A percentile compares a stretch with the other conserved stretches of the same genome.
phyloP scores from a whole-genome alignment of 2,329 filamentous ascomycete genomes.

The Helotiales sp. region DNA sequence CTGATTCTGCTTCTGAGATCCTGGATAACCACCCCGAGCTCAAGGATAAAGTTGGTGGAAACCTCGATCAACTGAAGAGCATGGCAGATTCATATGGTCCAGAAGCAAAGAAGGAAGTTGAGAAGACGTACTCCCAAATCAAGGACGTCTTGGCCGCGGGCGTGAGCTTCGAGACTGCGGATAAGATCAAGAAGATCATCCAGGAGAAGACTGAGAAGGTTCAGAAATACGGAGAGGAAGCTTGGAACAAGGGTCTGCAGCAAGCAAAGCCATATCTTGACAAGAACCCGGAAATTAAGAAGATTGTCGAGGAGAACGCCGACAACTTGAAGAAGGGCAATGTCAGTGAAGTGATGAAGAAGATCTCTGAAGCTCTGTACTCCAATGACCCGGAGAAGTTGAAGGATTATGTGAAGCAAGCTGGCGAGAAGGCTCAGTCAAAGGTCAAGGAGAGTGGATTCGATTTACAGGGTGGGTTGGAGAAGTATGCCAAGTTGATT shows the following conservation, averaged over 20 bases:
- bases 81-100: constrained; percentile 71
- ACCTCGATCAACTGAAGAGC: constrained; percentile 67
- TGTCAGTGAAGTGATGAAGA: constrained; percentile 60
- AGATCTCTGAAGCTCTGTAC: constrained; percentile 60
- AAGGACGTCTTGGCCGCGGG: constrained; percentile 63
- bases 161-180: constrained; percentile 50
- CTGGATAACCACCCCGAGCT: constrained; percentile 72
- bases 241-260: constrained; percentile 71
- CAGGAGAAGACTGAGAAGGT: constrained; percentile 70
- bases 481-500: constrained; percentile 65
- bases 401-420: constrained; percentile 60
- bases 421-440: constrained; percentile 58
- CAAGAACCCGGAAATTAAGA: constrained; percentile 74
- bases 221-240: constrained; percentile 67
- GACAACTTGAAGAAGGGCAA: constrained; percentile 69
- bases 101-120: constrained; percentile 74
- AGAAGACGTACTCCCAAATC: constrained; percentile 69
- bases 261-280: constrained; percentile 71
- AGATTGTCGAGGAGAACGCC: constrained; percentile 70
- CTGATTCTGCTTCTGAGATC: constrained; percentile 63
- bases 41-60: constrained; percentile 70
- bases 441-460: constrained; percentile 51
- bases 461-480: constrained; percentile 28
- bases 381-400: constrained; percentile 60
- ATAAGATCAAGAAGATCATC: constrained; percentile 61